Evolutionary conservation across 2,329 filamentous ascomycete genomes (phyloP).

Genomic region (Botrytis sinoallii): DNA sequence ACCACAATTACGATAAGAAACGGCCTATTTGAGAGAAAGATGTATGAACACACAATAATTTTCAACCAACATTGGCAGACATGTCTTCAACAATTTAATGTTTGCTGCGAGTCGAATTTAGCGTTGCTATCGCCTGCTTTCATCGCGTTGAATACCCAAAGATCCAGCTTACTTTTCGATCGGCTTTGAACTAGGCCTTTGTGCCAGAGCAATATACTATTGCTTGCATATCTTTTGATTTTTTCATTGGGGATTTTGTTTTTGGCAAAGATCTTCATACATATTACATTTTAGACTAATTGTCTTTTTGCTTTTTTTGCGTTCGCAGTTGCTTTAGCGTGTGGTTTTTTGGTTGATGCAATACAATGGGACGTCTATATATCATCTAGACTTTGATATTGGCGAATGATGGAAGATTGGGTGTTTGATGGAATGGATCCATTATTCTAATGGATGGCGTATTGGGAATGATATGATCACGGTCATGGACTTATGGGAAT

Average conservation of each 20-base stretch:
- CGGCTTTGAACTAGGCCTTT: background rate
- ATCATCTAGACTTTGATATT: constrained; percentile 13
- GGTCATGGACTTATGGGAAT: background rate
- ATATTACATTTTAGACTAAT: constrained; percentile 3
- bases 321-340: constrained; percentile 12
- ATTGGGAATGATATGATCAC: background rate
- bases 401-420: constrained; percentile 5
- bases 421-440: background rate
- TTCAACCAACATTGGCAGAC: background rate
- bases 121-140: constrained; percentile 1
- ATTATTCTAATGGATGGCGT: background rate
- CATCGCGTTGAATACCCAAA: background rate
- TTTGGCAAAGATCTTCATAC: background rate
- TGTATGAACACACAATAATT: background rate
- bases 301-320: background rate
- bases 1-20: constrained; percentile 1
- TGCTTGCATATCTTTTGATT: background rate
- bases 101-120: background rate
- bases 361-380: constrained; percentile 3
- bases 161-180: background rate
- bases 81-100: background rate
- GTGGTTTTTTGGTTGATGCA: background rate
- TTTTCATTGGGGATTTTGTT: background rate
- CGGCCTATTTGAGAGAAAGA: background rate
- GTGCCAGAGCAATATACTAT: background rate